Evolutionary conservation across 2,329 filamentous ascomycete genomes (phyloP).

Genomic region (Arachnomyces sp.): DNA sequence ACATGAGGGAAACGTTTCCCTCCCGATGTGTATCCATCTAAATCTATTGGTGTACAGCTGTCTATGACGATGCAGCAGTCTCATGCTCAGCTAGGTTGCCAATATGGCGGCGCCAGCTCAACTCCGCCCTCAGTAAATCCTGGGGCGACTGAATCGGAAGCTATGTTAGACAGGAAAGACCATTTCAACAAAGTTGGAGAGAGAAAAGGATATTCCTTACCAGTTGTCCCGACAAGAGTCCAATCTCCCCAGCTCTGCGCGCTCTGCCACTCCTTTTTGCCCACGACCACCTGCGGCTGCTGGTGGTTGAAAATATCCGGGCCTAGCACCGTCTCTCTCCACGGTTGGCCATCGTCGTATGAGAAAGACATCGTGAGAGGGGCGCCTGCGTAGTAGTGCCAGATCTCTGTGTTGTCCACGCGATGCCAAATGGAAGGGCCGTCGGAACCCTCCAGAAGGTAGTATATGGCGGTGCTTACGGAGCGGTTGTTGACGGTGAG

Average conservation of each 20-base stretch:
- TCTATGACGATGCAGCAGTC: too few species aligned
- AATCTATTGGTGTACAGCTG: too few species aligned
- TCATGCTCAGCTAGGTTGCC: too few species aligned
- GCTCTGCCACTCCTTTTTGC: constrained; percentile 40
- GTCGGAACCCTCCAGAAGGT: constrained; percentile 40
- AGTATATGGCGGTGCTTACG: constrained; percentile 46
- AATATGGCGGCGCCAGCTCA: too few species aligned
- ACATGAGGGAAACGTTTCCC: too few species aligned
- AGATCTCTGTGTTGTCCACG: constrained; percentile 44
- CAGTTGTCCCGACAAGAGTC: constrained; percentile 38
- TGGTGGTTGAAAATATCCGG: constrained; percentile 38
- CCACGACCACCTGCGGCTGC: constrained; percentile 39
- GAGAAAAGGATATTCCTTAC: too few species aligned
- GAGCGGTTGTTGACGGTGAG: constrained; percentile 29
- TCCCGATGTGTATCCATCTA: too few species aligned
- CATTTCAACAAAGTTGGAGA: too few species aligned
- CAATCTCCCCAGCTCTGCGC: constrained; percentile 41
- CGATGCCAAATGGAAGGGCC: constrained; percentile 46
- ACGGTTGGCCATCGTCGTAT: constrained; percentile 33
- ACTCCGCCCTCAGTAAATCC: too few species aligned
- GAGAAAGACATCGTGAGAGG: constrained; percentile 42
- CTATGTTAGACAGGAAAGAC: too few species aligned
- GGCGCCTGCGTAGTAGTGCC: constrained; percentile 50
- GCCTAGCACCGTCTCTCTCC: constrained; percentile 30
- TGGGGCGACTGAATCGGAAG: too few species aligned